These are phyloP conservation scores for Dendrobium catenatum DNA, from an alignment of 106 monocot genomes.

Conservation along the genomic window DNA sequence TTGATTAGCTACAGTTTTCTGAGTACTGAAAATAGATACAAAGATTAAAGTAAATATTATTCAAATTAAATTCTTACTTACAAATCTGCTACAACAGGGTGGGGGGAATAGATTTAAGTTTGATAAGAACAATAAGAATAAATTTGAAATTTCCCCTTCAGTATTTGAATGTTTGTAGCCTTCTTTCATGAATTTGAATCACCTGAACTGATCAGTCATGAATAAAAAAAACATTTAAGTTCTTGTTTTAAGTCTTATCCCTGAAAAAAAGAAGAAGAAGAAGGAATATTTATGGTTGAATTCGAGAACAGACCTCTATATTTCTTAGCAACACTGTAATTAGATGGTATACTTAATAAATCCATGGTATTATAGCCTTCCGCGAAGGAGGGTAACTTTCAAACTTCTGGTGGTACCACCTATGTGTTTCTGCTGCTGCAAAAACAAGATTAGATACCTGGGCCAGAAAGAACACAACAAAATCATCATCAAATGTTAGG, in stretches of 20 bases:
- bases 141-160: too few species aligned
- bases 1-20: too few species aligned
- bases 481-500: background rate
- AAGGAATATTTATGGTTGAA: too few species aligned
- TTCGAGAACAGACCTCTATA: background rate
- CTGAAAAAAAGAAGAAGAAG: background rate
- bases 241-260: background rate
- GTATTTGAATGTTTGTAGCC: too few species aligned
- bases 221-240: background rate
- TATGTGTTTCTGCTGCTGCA: constrained; percentile 81
- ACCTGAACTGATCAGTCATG: too few species aligned
- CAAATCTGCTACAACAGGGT: too few species aligned
- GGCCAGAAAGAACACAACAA: background rate
- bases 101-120: too few species aligned
- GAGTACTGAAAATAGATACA: too few species aligned
- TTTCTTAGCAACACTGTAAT: background rate
- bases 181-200: too few species aligned
- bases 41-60: too few species aligned
- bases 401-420: constrained; percentile 79
- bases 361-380: constrained; percentile 54
- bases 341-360: constrained; percentile 36
- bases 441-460: constrained; percentile 77
- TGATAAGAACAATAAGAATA: too few species aligned
- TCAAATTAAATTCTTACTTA: too few species aligned
- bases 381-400: constrained; percentile 61